phyloP scores from a whole-genome alignment of 2,329 filamentous ascomycete species.

The Colletotrichum cuscutae region DNA sequence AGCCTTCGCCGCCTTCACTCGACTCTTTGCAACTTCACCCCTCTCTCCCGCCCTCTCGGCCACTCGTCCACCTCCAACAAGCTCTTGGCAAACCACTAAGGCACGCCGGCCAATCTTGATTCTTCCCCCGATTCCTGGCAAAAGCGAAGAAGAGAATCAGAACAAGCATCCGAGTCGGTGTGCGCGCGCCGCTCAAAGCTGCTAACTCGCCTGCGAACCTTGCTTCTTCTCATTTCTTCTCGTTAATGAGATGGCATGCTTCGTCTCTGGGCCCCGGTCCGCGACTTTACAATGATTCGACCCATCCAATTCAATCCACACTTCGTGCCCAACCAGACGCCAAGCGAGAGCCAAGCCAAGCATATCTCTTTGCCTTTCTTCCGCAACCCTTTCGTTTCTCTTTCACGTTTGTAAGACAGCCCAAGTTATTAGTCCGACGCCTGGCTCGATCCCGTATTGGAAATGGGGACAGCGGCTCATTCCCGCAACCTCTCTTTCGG shows the following conservation, averaged over 20 bases:
- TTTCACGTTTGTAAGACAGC: not conserved
- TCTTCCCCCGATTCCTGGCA: not conserved
- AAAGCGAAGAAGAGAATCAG: not conserved
- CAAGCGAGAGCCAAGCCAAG: conserved; percentile 23
- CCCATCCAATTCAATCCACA: conserved; percentile 30
- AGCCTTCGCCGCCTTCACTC: conserved; percentile 1
- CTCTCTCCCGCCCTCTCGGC: conserved; percentile 12
- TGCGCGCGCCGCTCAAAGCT: conserved; percentile 6
- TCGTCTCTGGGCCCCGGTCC: conserved; percentile 10
- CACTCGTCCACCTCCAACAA: conserved; percentile 23
- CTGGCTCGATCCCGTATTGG: not conserved
- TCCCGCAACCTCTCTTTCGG: conserved; percentile 18
- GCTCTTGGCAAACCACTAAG: conserved; percentile 28
- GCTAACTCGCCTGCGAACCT: conserved; percentile 15
- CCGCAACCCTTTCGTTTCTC: not conserved
- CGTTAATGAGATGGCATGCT: conserved; percentile 22
- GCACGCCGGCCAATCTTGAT: conserved; percentile 16
- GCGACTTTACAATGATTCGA: conserved; percentile 4
- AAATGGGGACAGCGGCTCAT: conserved; percentile 13
- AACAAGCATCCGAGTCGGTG: conserved; percentile 23
- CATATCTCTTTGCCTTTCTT: conserved; percentile 13
- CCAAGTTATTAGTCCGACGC: not conserved
- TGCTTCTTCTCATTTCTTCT: conserved; percentile 33
- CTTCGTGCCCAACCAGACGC: conserved; percentile 26
- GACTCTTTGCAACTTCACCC: conserved; percentile 24